These are phyloP conservation scores for Mrakiaceae sp. DNA, from an alignment of 1,284 basidiomycete genomes.

Conservation along the genomic window DNA sequence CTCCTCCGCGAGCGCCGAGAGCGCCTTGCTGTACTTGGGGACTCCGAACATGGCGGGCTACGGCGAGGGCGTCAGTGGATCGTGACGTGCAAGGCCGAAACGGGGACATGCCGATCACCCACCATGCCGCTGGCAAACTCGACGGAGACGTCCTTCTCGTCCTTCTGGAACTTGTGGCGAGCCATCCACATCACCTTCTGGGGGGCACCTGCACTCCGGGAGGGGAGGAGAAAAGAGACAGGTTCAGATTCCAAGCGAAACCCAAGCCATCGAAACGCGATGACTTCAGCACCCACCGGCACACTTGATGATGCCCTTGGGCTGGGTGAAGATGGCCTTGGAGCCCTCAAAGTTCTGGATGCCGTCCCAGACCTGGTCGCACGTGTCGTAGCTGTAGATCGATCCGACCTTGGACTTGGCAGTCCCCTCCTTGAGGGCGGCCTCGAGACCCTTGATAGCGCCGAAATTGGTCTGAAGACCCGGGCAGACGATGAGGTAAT, in stretches of 20 bases:
- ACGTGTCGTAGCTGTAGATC: conserved; percentile 84
- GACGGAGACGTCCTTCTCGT: conserved; percentile 46
- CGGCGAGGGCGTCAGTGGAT: background rate
- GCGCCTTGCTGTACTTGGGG: conserved; percentile 74
- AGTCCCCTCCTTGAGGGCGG: conserved; percentile 60
- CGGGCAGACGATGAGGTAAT: conserved; percentile 75
- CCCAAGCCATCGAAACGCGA: too few species aligned
- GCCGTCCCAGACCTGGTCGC: conserved; percentile 67
- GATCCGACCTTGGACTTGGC: conserved; percentile 65
- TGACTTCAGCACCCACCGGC: conserved; percentile 48
- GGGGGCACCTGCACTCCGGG: conserved; percentile 39
- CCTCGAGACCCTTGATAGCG: conserved; percentile 58
- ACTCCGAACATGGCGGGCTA: conserved; percentile 74
- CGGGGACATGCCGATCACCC: background rate
- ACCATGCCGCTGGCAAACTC: conserved; percentile 82
- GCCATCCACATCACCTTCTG: conserved; percentile 96
- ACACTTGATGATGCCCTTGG: conserved; percentile 88
- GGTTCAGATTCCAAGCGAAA: too few species aligned
- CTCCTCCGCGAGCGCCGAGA: conserved; percentile 63
- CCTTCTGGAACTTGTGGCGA: conserved; percentile 36
- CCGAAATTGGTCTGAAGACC: conserved; percentile 66
- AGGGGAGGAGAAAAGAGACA: background rate
- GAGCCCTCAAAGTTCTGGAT: conserved; percentile 64
- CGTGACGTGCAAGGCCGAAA: background rate
- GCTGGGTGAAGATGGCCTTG: conserved; percentile 90